Conservation (phyloP, 1,139 yeast genomes). For the Komagataea norvegica region DNA sequence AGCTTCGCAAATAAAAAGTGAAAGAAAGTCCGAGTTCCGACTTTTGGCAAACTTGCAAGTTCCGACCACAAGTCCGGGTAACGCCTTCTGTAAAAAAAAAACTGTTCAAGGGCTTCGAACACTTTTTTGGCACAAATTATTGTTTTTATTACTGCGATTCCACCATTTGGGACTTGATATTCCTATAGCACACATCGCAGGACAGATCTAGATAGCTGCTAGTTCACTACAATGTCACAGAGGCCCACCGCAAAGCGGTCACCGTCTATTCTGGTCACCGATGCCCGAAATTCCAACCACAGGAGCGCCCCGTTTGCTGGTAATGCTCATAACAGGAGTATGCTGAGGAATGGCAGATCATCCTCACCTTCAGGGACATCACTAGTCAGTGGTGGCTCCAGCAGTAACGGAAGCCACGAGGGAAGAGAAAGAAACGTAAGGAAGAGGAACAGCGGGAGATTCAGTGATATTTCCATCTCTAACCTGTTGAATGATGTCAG, state of each 20-base stretch:
- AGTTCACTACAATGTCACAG: conserved; percentile 26
- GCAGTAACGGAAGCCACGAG: neutral
- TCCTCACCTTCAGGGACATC: neutral
- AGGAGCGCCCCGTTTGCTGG: conserved; percentile 85
- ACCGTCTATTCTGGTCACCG: conserved; percentile 91
- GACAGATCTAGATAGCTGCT: too few relatives aligned
- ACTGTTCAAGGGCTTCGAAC: too few relatives aligned
- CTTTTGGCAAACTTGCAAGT: too few relatives aligned
- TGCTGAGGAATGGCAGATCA: neutral
- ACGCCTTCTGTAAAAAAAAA: too few relatives aligned
- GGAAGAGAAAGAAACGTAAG: conserved; percentile 6
- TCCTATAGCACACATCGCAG: too few relatives aligned
- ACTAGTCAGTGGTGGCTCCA: neutral
- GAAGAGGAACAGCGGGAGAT: conserved; percentile 32
- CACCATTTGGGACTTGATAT: too few relatives aligned
- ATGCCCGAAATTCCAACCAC: conserved; percentile 62
- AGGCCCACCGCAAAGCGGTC: conserved; percentile 81
- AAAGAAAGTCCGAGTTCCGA: too few relatives aligned
- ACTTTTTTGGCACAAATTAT: too few relatives aligned
- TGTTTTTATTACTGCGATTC: too few relatives aligned
- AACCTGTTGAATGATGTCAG: conserved; percentile 68
- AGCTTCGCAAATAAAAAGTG: too few relatives aligned
- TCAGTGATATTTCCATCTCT: conserved; percentile 69
- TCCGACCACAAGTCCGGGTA: neutral
- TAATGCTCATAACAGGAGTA: conserved; percentile 20